These are phyloP conservation scores for Hypoxylon perforatum DNA, from an alignment of 495 filamentous ascomycete genomes.

Conservation along the genomic window DNA sequence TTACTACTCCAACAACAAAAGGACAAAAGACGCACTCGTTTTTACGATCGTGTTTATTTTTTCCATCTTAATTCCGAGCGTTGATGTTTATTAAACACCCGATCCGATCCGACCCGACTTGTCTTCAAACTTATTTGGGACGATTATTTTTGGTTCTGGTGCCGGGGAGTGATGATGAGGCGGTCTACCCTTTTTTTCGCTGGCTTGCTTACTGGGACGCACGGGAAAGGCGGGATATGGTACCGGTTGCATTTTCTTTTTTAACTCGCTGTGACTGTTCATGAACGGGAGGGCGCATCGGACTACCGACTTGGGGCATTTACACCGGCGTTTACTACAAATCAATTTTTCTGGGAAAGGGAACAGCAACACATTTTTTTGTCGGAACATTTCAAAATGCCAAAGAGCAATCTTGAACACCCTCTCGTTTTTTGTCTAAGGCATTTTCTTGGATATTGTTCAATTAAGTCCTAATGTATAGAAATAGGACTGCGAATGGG, in stretches of 20 bases:
- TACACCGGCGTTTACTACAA: slow-evolving; percentile 44
- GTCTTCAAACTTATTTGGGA: slow-evolving; percentile 11
- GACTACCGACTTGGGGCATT: slow-evolving; percentile 43
- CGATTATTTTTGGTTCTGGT: slow-evolving; percentile 12
- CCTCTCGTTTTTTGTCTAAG: slow-evolving; percentile 32
- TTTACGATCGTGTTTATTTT: slow-evolving; percentile 16
- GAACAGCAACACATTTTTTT: slow-evolving; percentile 7
- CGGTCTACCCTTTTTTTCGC: slow-evolving; percentile 38
- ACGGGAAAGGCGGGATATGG: slow-evolving; percentile 32
- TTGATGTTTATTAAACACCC: slow-evolving; percentile 15
- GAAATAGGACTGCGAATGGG: slow-evolving; percentile 41
- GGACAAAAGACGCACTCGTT: slow-evolving; percentile 24
- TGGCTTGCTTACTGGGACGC: slow-evolving; percentile 42
- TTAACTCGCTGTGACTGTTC: slow-evolving; percentile 36
- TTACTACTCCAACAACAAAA: no score
- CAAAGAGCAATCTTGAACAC: slow-evolving; percentile 39
- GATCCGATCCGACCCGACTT: no score
- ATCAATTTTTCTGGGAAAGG: slow-evolving; percentile 20
- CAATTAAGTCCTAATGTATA: slow-evolving; percentile 42
- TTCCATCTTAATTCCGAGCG: not conserved
- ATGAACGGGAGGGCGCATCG: slow-evolving; percentile 35
- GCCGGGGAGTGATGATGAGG: slow-evolving; percentile 12
- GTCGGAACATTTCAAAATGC: slow-evolving; percentile 36
- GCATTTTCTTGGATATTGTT: slow-evolving; percentile 19
- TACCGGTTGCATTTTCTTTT: slow-evolving; percentile 33